A percentile compares a stretch with the other conserved stretches of the same genome.
Evolutionary conservation across 108 stramenopile genomes (phyloP).

Genomic region (Cyclotella cryptica): DNA sequence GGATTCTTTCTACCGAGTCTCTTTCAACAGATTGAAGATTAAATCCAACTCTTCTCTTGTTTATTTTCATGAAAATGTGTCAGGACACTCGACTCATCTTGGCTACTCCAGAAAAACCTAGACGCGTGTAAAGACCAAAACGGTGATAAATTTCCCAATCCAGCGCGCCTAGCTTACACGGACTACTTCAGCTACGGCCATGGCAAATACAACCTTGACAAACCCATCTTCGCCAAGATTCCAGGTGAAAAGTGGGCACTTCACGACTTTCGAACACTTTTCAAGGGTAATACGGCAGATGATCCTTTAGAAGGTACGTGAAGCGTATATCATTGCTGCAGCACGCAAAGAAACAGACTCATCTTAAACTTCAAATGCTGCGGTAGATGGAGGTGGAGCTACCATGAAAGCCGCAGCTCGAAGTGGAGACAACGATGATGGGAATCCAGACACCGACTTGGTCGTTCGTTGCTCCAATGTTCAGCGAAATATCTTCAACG

Average conservation of each 20-base stretch:
- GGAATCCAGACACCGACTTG: constrained; percentile 18
- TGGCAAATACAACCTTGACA: constrained; percentile 42
- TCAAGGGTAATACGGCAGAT: constrained; percentile 28
- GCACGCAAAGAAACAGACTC: not conserved
- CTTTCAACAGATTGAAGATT: not conserved
- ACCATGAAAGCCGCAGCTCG: constrained; percentile 21
- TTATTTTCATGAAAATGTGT: constrained; percentile 8
- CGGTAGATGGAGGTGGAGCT: constrained; percentile 27
- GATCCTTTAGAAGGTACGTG: constrained; percentile 25
- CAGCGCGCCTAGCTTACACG: constrained; percentile 20
- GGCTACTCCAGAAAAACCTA: constrained; percentile 23
- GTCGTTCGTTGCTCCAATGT: constrained; percentile 46
- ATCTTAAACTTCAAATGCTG: not conserved
- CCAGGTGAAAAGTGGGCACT: constrained; percentile 37
- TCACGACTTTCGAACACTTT: constrained; percentile 31
- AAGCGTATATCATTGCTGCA: not conserved
- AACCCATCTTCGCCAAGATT: constrained; percentile 35
- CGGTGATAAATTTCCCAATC: constrained; percentile 29
- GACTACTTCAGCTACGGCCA: constrained; percentile 33
- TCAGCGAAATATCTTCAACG: constrained; percentile 36
- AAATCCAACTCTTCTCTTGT: not conserved
- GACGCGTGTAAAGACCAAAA: constrained; percentile 24
- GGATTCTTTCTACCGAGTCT: not conserved
- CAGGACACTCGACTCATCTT: constrained; percentile 29
- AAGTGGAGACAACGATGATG: constrained; percentile 23